These are phyloP conservation scores for Daldinia caldariorum DNA, from an alignment of 495 filamentous ascomycete genomes.

Conservation along the genomic window DNA sequence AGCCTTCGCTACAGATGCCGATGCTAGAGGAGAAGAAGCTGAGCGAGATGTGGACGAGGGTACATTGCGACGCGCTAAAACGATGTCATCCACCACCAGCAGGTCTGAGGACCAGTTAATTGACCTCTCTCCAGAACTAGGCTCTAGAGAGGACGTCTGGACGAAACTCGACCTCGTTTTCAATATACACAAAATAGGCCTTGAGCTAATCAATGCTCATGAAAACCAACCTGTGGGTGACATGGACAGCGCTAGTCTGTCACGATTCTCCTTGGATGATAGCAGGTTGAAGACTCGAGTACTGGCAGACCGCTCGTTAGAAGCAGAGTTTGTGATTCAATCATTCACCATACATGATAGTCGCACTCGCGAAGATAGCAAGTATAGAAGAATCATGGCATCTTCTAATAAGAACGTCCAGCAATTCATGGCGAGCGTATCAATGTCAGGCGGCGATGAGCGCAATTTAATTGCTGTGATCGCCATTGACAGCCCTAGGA, in stretches of 20 bases:
- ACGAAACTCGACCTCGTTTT: conserved; percentile 94
- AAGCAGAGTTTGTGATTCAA: conserved; percentile 92
- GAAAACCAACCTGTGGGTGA: conserved; percentile 79
- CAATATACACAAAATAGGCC: conserved; percentile 82
- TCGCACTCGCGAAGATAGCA: conserved; percentile 84
- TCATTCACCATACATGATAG: conserved; percentile 96
- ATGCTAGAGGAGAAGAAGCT: conserved; percentile 70
- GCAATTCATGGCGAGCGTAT: conserved; percentile 97
- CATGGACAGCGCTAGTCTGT: conserved; percentile 82
- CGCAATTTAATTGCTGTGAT: conserved; percentile 87
- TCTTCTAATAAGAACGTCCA: conserved; percentile 91
- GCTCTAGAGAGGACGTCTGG: conserved; percentile 74
- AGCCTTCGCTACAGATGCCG: conserved; percentile 81
- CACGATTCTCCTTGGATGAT: conserved; percentile 91
- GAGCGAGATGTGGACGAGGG: conserved; percentile 58
- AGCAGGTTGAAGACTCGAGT: conserved; percentile 93
- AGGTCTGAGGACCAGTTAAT: conserved; percentile 57
- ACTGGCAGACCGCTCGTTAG: conserved; percentile 89
- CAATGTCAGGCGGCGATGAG: conserved; percentile 87
- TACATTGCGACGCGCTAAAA: conserved; percentile 59
- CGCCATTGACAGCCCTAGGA: conserved; percentile 93
- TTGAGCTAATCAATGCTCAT: conserved; percentile 85
- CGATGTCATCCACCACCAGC: conserved; percentile 56
- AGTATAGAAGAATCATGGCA: conserved; percentile 98
- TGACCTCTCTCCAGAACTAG: conserved; percentile 72